Base-by-base conservation (phyloP, 768 basidiomycete genomes). In the Suillus ampliporus region DNA sequence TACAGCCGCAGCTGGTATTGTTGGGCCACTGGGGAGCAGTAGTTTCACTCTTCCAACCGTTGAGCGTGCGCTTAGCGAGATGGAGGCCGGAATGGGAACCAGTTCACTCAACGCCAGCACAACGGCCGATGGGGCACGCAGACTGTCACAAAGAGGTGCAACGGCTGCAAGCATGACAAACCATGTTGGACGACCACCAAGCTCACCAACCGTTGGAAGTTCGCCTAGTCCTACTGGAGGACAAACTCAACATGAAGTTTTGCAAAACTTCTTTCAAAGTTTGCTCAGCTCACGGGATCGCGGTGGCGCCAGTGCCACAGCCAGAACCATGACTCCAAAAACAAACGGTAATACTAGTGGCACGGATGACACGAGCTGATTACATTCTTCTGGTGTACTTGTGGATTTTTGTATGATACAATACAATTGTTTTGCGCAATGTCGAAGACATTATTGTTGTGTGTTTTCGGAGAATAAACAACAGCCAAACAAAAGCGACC, bases 21-120 rank as follows among this genome's bases (percentile, higher is more conserved):
- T 99, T 13, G 97, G 97, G 1, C 97, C 97, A 0, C 85, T 99
- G 77, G 92, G 91, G 59, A 91, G 89, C 72, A 91, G 89, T 67
- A 92, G 89, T 62, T 90, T 96, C 78, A 91, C 78, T 70, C 79
- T 98, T 56, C 95, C 96, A 2, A 89, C 82, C 61, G 97, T 98
- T 41, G 95, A 95, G 74, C 88, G 88, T 57, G 95, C 92, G 1
- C 83, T 97, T 61, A 84, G 83, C 23, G 94, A 95, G 61, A 95
- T 97, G 94, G 94, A 97, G 69, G 83, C 84, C 56, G 84, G 84
- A 5, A 71, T 82, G 51, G 70, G 71, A 0, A 74, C 76, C 23
- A 70, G 75, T 28, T 69, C 71, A 74, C 47, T 75, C 72, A 71
- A 69, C 62, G 64, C 77, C 68, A 74, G 76, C 69, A 65, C 69